A percentile compares a stretch with the other conserved stretches of the same genome.
These are phyloP conservation scores for Leptographium lundbergii DNA, from an alignment of 2,329 filamentous ascomycete species.

Conservation along the genomic window DNA sequence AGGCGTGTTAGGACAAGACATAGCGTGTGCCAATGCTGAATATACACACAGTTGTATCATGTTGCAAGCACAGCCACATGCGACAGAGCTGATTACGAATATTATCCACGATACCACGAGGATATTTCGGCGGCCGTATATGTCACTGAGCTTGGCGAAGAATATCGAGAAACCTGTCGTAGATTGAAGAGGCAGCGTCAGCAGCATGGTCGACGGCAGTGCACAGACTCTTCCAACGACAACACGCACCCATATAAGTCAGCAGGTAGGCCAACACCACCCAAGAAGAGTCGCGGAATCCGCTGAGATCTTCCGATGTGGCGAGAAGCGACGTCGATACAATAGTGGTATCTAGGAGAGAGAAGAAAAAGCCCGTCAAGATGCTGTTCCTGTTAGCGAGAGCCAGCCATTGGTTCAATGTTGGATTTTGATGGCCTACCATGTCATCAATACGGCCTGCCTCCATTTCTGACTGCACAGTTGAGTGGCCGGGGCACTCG, in stretches of 20 bases:
- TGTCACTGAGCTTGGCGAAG: slow-evolving; percentile 22
- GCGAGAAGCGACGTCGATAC: slow-evolving; percentile 14
- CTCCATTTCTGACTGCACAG: slow-evolving; percentile 1
- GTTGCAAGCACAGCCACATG: slow-evolving; percentile 23
- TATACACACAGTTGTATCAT: slow-evolving; percentile 17
- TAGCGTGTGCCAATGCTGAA: not conserved
- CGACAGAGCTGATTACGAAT: slow-evolving; percentile 27
- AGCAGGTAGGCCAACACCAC: slow-evolving; percentile 14
- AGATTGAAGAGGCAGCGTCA: not conserved
- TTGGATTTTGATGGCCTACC: not conserved
- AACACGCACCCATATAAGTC: slow-evolving; percentile 13
- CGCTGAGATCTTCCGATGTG: slow-evolving; percentile 12
- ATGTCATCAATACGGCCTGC: slow-evolving; percentile 8
- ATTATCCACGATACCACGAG: slow-evolving; percentile 22
- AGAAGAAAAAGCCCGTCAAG: slow-evolving; percentile 14
- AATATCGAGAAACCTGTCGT: slow-evolving; percentile 13
- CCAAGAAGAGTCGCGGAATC: slow-evolving; percentile 13
- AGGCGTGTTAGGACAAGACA: not conserved
- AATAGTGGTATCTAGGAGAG: slow-evolving; percentile 14
- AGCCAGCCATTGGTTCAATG: not conserved
- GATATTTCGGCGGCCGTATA: slow-evolving; percentile 27
- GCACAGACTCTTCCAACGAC: not conserved
- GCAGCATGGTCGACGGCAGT: not conserved
- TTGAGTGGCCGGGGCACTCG: not conserved
- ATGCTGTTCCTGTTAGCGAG: slow-evolving; percentile 6